Percentiles rank a stretch among this genome's conserved stretches.
phyloP scores from a whole-genome alignment of 2,329 filamentous ascomycete species.

The Metarhizium sp. region DNA sequence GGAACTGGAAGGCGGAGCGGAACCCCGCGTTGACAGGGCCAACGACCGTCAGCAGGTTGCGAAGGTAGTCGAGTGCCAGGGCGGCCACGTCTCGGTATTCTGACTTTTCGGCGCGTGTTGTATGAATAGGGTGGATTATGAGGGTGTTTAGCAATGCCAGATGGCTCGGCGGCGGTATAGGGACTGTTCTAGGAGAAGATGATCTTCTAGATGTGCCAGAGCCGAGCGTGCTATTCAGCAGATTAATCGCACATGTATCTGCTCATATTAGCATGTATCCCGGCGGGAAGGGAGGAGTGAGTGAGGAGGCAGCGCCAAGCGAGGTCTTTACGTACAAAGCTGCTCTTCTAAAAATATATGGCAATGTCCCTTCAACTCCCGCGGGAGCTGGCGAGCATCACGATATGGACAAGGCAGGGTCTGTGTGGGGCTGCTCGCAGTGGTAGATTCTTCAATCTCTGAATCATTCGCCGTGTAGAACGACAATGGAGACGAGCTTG shows the following conservation, averaged over 20 bases:
- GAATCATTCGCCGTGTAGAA: slow-evolving; percentile 26
- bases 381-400: slow-evolving; percentile 45
- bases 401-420: slow-evolving; percentile 34
- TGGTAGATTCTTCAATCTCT: slow-evolving; percentile 20
- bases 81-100: slow-evolving; percentile 56
- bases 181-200: slow-evolving; percentile 32
- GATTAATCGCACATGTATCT: slow-evolving; percentile 42
- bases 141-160: slow-evolving; percentile 72
- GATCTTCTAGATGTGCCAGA: slow-evolving; percentile 33
- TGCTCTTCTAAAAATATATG: slow-evolving; percentile 68
- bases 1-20: slow-evolving; percentile 63
- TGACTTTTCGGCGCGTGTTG: slow-evolving; percentile 56
- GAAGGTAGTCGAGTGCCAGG: slow-evolving; percentile 61
- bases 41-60: slow-evolving; percentile 52
- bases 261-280: neutral
- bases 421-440: slow-evolving; percentile 25
- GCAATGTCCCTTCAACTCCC: slow-evolving; percentile 55
- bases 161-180: slow-evolving; percentile 61
- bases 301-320: neutral
- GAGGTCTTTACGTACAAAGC: slow-evolving; percentile 42
- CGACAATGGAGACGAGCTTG: slow-evolving; percentile 22
- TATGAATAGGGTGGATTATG: slow-evolving; percentile 71
- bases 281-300: neutral
- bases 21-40: slow-evolving; percentile 65
- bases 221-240: slow-evolving; percentile 55